Evolutionary conservation across 2,329 filamentous ascomycete species (phyloP).

Genomic region (Stemphylium beticola): DNA sequence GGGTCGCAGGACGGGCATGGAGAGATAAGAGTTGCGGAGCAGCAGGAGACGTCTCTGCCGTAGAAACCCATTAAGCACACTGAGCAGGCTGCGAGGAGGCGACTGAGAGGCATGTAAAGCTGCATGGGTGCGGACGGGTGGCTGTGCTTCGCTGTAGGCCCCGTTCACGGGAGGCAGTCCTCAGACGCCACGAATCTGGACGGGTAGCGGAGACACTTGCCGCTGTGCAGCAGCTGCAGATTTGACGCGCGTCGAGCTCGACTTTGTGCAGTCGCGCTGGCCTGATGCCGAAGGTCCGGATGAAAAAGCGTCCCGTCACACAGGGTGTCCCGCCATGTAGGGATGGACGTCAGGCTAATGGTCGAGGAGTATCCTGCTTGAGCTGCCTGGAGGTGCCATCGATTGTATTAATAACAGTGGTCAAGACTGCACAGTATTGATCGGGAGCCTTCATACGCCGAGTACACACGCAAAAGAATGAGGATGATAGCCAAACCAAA

Average conservation of each 20-base stretch:
- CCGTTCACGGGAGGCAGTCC: not conserved
- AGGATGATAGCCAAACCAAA: too few species aligned
- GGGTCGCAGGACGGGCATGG: constrained; percentile 6
- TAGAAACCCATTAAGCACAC: constrained; percentile 5
- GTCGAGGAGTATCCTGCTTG: too few species aligned
- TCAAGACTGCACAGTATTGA: too few species aligned
- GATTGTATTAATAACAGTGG: too few species aligned
- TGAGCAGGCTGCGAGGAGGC: constrained; percentile 13
- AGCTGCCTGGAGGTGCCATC: too few species aligned
- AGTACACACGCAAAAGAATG: too few species aligned
- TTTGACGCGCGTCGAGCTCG: not conserved
- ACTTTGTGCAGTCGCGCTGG: not conserved
- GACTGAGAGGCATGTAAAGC: not conserved
- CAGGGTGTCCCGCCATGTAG: constrained; percentile 3
- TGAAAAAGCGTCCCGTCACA: constrained; percentile 9
- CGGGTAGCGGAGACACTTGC: too few species aligned
- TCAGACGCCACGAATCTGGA: not conserved
- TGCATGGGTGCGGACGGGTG: not conserved
- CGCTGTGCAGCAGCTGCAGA: not conserved
- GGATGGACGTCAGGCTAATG: not conserved
- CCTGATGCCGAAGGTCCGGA: constrained; percentile 3
- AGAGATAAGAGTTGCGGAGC: constrained; percentile 8
- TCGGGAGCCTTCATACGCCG: too few species aligned
- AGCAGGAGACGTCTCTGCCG: constrained; percentile 5
- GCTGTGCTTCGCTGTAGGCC: constrained; percentile 5